Evolutionary conservation across 176 grass and related monocot genomes (phyloP).

Genomic region (Carex parvula): DNA sequence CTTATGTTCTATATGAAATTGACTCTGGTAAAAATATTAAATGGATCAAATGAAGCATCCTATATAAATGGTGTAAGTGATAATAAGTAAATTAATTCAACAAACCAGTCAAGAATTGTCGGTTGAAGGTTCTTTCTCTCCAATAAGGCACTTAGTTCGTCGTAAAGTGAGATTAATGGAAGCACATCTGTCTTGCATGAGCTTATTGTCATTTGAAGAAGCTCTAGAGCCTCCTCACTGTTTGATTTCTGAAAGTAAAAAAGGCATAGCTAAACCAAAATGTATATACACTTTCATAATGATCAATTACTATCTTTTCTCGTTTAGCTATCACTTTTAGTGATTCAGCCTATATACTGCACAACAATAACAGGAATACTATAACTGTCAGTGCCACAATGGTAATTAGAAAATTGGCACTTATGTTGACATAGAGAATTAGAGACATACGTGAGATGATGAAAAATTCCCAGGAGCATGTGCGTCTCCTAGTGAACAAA

Average conservation of each 20-base stretch:
- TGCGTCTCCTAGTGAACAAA: slow-evolving; percentile 53
- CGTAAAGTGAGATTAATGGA: slow-evolving; percentile 76
- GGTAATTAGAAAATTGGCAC: not conserved
- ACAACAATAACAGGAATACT: not conserved
- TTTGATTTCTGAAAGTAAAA: slow-evolving; percentile 63
- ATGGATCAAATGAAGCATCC: not conserved
- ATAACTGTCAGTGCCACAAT: not conserved
- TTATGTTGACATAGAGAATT: slow-evolving; percentile 39
- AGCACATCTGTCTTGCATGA: slow-evolving; percentile 67
- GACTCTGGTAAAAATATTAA: not conserved
- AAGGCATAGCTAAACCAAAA: slow-evolving; percentile 19
- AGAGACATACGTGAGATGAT: slow-evolving; percentile 58
- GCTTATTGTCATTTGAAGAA: slow-evolving; percentile 62
- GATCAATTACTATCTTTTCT: not conserved
- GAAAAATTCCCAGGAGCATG: slow-evolving; percentile 43
- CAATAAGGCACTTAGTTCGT: slow-evolving; percentile 75
- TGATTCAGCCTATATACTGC: not conserved
- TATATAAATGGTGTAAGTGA: not conserved
- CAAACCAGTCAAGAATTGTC: slow-evolving; percentile 64
- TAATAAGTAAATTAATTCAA: not conserved
- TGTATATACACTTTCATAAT: not conserved
- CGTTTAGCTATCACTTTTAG: not conserved
- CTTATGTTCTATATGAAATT: not conserved
- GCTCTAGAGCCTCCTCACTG: slow-evolving; percentile 65
- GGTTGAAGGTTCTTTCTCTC: slow-evolving; percentile 50